Percentiles rank a stretch among this genome's conserved stretches.
Conservation (phyloP, 2,329 filamentous ascomycete genomes). For the Sclerotinia minor region DNA sequence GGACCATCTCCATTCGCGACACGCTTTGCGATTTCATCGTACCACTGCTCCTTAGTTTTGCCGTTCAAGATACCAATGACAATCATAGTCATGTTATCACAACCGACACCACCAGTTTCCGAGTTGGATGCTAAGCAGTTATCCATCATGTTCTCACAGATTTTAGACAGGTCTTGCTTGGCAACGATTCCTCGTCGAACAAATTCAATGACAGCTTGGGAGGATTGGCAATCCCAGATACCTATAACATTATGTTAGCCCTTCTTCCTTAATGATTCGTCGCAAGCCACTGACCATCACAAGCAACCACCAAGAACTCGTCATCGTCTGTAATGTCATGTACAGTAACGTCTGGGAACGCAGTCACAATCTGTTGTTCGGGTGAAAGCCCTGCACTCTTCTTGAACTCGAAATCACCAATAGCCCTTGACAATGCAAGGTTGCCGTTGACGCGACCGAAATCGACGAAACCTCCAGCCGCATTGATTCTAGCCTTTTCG, state of each 20-base stretch:
- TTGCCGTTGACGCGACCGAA: constrained; percentile 99
- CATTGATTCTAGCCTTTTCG: constrained; percentile 94
- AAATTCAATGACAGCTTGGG: constrained; percentile 95
- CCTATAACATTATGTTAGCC: constrained; percentile 54
- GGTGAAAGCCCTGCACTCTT: constrained; percentile 95
- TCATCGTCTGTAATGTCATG: constrained; percentile 92
- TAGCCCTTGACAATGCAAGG: constrained; percentile 90
- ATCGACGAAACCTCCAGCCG: constrained; percentile 95
- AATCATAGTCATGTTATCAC: constrained; percentile 99
- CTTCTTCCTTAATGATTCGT: constrained; percentile 10
- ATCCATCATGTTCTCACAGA: constrained; percentile 99
- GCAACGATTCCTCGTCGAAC: constrained; percentile 93
- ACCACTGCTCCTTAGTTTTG: constrained; percentile 96
- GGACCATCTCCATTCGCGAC: constrained; percentile 96
- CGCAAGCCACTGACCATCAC: constrained; percentile 67
- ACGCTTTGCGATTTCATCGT: constrained; percentile 88
- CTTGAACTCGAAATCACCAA: constrained; percentile 99
- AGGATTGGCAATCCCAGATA: constrained; percentile 99
- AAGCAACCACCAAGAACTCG: constrained; percentile 91
- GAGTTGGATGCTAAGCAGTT: constrained; percentile 98
- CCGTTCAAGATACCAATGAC: constrained; percentile 87
- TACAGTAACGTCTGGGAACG: constrained; percentile 88
- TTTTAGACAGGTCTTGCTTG: constrained; percentile 90
- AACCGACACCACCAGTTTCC: constrained; percentile 95
- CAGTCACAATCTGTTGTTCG: constrained; percentile 98